A percentile compares a stretch with the other conserved stretches of the same genome.
These are phyloP conservation scores for Petunia hybrid DNA, from an alignment of 305 asterid genomes.

Conservation along the genomic window DNA sequence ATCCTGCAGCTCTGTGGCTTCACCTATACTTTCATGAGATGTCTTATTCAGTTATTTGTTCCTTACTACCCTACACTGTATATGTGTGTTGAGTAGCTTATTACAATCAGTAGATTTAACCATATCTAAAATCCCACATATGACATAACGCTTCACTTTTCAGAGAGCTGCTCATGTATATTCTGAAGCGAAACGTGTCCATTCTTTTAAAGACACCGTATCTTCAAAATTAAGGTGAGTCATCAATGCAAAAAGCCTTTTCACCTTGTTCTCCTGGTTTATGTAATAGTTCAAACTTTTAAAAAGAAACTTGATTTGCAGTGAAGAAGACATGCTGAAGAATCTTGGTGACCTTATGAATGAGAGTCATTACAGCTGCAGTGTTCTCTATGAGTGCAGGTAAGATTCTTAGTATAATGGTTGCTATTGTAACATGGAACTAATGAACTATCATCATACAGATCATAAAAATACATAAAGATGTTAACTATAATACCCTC, in stretches of 20 bases:
- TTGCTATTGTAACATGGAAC: no score
- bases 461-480: no score
- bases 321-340: slow-evolving; percentile 83
- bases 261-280: no score
- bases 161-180: slow-evolving; percentile 93
- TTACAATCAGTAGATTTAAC: not conserved
- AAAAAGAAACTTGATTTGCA: slow-evolving; percentile 36
- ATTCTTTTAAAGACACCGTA: slow-evolving; percentile 78
- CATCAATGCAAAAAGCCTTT: not conserved
- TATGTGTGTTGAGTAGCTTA: not conserved
- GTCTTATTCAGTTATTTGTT: no score
- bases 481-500: no score
- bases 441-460: no score
- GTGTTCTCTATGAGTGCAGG: slow-evolving; percentile 96
- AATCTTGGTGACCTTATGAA: slow-evolving; percentile 93
- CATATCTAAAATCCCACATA: not conserved
- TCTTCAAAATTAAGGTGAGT: slow-evolving; percentile 67
- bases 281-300: no score
- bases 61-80: not conserved
- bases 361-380: slow-evolving; percentile 93
- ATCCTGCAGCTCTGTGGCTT: no score
- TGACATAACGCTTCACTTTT: slow-evolving; percentile 16
- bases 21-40: no score
- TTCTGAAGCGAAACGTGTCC: slow-evolving; percentile 88
- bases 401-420: slow-evolving; percentile 26